A percentile compares a stretch with the other conserved stretches of the same genome.
Conservation (phyloP, 1,139 yeast species). For the Candida sp. region DNA sequence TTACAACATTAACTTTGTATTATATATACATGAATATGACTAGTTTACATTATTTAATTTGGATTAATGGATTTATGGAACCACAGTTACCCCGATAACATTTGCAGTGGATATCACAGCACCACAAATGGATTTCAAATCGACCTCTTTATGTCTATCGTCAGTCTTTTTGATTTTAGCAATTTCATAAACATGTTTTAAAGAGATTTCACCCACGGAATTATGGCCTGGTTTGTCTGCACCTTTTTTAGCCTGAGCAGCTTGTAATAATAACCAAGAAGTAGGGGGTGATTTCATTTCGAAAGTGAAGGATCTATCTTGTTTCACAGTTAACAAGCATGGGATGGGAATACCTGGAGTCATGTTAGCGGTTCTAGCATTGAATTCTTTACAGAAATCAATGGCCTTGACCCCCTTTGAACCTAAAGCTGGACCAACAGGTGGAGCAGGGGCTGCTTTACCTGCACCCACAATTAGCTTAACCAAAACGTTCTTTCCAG, state of each 20-base stretch:
- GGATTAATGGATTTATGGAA: conserved; percentile 35
- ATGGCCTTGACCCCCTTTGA: conserved; percentile 99
- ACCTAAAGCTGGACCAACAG: conserved; percentile 98
- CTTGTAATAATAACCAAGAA: conserved; percentile 78
- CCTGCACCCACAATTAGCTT: conserved; percentile 98
- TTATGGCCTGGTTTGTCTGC: conserved; percentile 52
- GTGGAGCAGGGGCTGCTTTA: conserved; percentile 98
- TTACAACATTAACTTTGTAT: background rate
- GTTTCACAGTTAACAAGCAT: conserved; percentile 76
- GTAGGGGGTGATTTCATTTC: conserved; percentile 93
- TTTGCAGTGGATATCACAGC: conserved; percentile 84
- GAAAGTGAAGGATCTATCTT: conserved; percentile 88
- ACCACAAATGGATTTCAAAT: conserved; percentile 75
- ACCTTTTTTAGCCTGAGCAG: conserved; percentile 83
- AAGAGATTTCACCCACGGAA: conserved; percentile 67
- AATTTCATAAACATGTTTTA: conserved; percentile 91
- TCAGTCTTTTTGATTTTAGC: conserved; percentile 93
- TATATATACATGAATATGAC: conserved; percentile 2
- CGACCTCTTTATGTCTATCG: conserved; percentile 68
- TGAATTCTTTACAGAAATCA: conserved; percentile 97
- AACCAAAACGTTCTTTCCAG: conserved; percentile 53
- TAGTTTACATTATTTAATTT: conserved; percentile 2
- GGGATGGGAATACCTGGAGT: conserved; percentile 90
- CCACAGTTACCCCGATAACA: conserved; percentile 82
- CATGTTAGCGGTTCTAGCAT: conserved; percentile 89